Evolutionary conservation across 1,284 basidiomycete genomes (phyloP).

Genomic region (Boletus sp.): DNA sequence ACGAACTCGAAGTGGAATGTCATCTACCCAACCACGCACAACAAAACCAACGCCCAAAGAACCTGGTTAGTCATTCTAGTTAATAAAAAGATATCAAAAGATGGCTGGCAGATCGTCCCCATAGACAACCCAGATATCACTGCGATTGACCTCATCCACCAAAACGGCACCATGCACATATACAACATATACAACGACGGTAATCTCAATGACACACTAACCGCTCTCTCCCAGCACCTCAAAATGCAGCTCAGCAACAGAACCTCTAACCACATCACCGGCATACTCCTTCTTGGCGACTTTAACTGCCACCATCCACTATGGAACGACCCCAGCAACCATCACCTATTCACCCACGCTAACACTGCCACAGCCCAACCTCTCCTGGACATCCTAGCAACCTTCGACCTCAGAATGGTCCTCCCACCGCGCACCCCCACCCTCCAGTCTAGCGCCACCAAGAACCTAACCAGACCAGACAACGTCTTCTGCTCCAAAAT

Average conservation of each 20-base stretch:
- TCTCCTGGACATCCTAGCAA: neutral
- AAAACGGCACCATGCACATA: neutral
- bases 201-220: too few species aligned
- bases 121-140: too few species aligned
- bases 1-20: neutral
- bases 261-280: too few species aligned
- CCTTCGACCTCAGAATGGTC: neutral
- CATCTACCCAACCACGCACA: neutral
- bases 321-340: neutral
- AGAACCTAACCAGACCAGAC: neutral
- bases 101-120: neutral
- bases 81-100: neutral
- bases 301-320: neutral
- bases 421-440: neutral
- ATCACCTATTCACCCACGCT: neutral
- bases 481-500: neutral
- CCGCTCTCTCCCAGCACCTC: neutral
- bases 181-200: too few species aligned
- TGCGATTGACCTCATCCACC: too few species aligned
- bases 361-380: neutral
- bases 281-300: too few species aligned
- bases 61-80: neutral
- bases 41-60: too few species aligned
- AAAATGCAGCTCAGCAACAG: fast-evolving
- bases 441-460: neutral